Evolutionary conservation across 2,329 filamentous ascomycete species (phyloP), one percentile per base, ranked within the genome.

Genomic region (Trichoderma hamatum): DNA sequence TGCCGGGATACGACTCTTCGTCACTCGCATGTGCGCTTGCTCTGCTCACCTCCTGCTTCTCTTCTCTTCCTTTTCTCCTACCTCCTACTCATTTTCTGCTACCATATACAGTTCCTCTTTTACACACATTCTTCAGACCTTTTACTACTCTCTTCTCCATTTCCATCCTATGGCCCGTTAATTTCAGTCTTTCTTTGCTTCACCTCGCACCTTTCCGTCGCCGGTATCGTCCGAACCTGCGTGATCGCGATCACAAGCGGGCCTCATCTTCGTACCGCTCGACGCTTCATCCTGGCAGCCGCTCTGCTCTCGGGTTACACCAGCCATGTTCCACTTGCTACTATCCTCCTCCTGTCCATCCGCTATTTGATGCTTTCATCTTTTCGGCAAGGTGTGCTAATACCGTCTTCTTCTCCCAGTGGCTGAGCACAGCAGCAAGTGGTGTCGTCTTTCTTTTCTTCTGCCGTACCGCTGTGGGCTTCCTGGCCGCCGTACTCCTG

Each of bases 271-370:
- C 55, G 49, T 65, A 62, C 64, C 58, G 60, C 68, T 68, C 66
- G 67, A 66, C 52, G 39, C 67, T 51, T 58, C 62, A 65, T 58
- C 68, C 69, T 69, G 71, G 70, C 6, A 26, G 49, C 67, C 39
- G 49, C 49, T 39, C 46, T 54, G 49, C 61, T 28, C 49, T 71
- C 67, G 68, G 70, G 74, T 74, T 73, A 74, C 74, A 74, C 74
- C 51, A 66, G 58, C 68, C 64, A 70, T 73, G 73, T 75, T 74
- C 74, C 73, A 74, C 72, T 70, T 72, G 63, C 69, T 72, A 39
- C 66, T 70, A 66, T 63, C 67, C 46, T 70, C 66, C 67, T 71
- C 67, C 51, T 72, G 65, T 64, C 62, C 68, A 68, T 61, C 51
- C 61, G 54, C 62, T 62, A 49, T 61, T 71, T 70, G 69, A 70